Conservation (phyloP, 2,329 filamentous ascomycete species). For the Trichoderma brevicompactum region DNA sequence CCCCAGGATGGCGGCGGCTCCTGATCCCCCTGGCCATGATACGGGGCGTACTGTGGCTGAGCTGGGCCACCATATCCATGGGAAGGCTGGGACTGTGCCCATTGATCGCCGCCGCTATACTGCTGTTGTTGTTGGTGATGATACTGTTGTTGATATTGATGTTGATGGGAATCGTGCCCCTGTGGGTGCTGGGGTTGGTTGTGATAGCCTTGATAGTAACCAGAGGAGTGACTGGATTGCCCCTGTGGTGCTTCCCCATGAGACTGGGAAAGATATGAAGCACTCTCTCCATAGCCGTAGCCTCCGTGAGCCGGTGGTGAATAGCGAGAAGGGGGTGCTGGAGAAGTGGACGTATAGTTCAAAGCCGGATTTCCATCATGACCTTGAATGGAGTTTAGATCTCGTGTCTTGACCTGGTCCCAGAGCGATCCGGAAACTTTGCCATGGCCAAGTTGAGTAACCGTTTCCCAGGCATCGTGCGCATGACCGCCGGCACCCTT, state of each 20-base stretch:
- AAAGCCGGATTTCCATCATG: constrained; percentile 47
- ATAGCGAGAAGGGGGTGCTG: constrained; percentile 43
- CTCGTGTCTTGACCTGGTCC: constrained; percentile 63
- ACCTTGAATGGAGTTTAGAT: constrained; percentile 60
- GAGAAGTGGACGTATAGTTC: constrained; percentile 47
- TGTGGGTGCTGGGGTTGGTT: constrained; percentile 36
- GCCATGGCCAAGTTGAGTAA: constrained; percentile 56
- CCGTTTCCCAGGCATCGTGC: constrained; percentile 51
- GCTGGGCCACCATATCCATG: constrained; percentile 33
- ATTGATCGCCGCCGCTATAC: constrained; percentile 35
- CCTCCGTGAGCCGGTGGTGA: constrained; percentile 38
- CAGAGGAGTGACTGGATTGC: constrained; percentile 30
- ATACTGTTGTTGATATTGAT: constrained; percentile 33
- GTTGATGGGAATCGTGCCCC: constrained; percentile 34
- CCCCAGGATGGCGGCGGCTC: constrained; percentile 42
- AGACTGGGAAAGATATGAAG: constrained; percentile 36
- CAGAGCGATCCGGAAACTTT: constrained; percentile 64
- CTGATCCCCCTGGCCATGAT: constrained; percentile 32
- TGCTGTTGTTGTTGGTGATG: constrained; percentile 35
- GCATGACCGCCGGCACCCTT: constrained; percentile 43
- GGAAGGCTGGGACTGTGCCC: constrained; percentile 18
- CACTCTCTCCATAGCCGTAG: constrained; percentile 50
- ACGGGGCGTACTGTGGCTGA: constrained; percentile 34
- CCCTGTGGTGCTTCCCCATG: constrained; percentile 35
- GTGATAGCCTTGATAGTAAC: constrained; percentile 2